A percentile compares a stretch with the other conserved stretches of the same genome.
Conservation (phyloP, 805 yeast species). For the Saccharomycopsis guyanensis region DNA sequence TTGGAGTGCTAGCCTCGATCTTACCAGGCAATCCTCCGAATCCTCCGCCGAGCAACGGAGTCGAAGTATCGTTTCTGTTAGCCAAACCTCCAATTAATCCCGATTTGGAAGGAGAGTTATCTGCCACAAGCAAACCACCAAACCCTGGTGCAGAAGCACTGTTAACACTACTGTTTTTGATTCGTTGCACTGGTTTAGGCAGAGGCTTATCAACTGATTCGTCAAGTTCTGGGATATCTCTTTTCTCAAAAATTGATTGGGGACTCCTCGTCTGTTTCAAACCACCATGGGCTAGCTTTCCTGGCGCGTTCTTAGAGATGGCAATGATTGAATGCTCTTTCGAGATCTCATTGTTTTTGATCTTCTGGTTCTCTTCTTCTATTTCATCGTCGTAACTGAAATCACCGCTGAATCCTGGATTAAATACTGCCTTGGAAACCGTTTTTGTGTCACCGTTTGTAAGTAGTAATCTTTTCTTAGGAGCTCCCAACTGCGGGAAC, state of each 20-base stretch:
- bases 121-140: not conserved
- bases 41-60: too few relatives aligned
- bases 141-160: not conserved
- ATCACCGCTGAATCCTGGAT: constrained; percentile 3
- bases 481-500: not conserved
- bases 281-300: not conserved
- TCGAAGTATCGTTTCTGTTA: not conserved
- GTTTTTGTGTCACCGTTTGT: not conserved
- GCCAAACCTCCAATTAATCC: not conserved
- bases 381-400: constrained; percentile 15
- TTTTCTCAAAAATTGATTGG: not conserved
- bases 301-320: not conserved
- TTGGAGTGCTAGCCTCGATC: not conserved
- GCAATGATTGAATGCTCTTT: constrained; percentile 2
- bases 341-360: not conserved
- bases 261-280: not conserved
- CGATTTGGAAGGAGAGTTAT: not conserved
- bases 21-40: too few relatives aligned
- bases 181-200: too few relatives aligned
- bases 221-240: not conserved
- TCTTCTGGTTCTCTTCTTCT: constrained; percentile 11
- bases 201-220: too few relatives aligned
- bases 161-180: not conserved
- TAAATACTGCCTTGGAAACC: not conserved
- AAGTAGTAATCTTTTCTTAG: not conserved